Base-by-base conservation (phyloP, 2,329 filamentous ascomycete species). In the Microdochium trichocladiopsis region DNA sequence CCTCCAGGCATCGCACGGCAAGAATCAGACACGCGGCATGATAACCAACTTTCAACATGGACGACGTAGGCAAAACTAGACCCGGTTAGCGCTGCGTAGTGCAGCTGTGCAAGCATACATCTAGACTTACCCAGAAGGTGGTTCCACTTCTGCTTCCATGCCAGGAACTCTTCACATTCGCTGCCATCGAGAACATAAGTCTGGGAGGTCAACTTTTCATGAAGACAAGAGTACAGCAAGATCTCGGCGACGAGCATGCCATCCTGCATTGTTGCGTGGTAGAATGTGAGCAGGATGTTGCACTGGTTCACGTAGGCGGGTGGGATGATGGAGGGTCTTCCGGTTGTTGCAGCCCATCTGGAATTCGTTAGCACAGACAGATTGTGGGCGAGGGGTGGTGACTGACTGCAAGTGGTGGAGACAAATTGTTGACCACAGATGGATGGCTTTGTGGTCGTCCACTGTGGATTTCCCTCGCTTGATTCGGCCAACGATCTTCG, bases 271-370 rank as follows among this genome's bases (percentile, higher is more conserved):
- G 70, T 71, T 3, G 69, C 66, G 47, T 69, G 66, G 47, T 70
- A 69, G 51, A 72, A 72, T 48, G 62, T 70, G 12, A 72, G 64
- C 3, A 72, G 54, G 31, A 67, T 65, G 23, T 71, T 67, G 37
- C 69, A 72, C 49, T 72, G 69, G 16, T 66, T 61, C n/a, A 72
- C 60, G 48, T 72, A 72, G 4, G 62, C 60, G 2, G 54, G 57
- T 1, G 69, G 68, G 21, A 72, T 65, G 18, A 69, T 66, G 1
- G 69, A 69, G 4, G 69, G 68, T 18, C 70, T 60, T 1, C 69
- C 68, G 11, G 69, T 72, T 6, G 68, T 72, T 2, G 68, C 69
- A 3, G 69, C 66, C 70, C 70, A 72, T 43, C 69, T 72, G 28
- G 3, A 12, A 45, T 21, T 10, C 22, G 23, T 53, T 47, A 51